Evolutionary conservation across 1,139 yeast species (phyloP).

Genomic region (Wickerhamomyces sp.): DNA sequence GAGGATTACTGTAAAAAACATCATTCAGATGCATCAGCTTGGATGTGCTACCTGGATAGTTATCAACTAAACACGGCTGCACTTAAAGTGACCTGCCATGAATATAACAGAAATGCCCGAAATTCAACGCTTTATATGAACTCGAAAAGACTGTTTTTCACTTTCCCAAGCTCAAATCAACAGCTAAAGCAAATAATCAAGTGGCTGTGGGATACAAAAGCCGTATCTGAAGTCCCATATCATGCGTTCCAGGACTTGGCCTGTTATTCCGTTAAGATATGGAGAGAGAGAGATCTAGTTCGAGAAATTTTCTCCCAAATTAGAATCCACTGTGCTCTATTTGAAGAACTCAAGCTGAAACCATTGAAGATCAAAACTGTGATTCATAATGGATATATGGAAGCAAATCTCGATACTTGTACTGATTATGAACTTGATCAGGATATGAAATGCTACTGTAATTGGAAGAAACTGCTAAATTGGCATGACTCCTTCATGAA

Average conservation of each 20-base stretch:
- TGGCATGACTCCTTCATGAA: conserved; percentile 19
- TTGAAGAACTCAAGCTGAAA: conserved; percentile 14
- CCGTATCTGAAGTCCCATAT: conserved; percentile 17
- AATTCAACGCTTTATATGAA: conserved; percentile 2
- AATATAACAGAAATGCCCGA: conserved; percentile 10
- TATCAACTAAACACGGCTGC: conserved; percentile 12
- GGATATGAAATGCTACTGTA: conserved; percentile 10
- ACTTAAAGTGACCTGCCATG: conserved; percentile 9
- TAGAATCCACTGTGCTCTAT: conserved; percentile 15
- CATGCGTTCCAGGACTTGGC: conserved; percentile 14
- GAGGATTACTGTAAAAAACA: conserved; percentile 31
- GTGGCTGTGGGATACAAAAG: conserved; percentile 20
- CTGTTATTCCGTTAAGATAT: conserved; percentile 8
- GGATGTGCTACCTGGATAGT: conserved; percentile 31
- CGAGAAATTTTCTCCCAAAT: conserved; percentile 16
- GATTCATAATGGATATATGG: conserved; percentile 11
- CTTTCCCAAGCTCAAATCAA: conserved; percentile 9
- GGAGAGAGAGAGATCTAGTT: conserved; percentile 13
- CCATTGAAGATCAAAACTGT: conserved; percentile 9
- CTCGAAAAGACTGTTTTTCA: conserved; percentile 4
- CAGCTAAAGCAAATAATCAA: conserved; percentile 10
- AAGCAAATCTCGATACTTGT: conserved; percentile 9
- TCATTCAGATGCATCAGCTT: conserved; percentile 40
- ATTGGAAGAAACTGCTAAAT: conserved; percentile 18
- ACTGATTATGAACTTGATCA: conserved; percentile 12